These are phyloP conservation scores for Colletotrichum graminicola DNA, from an alignment of 2,329 filamentous ascomycete genomes.

Conservation along the genomic window DNA sequence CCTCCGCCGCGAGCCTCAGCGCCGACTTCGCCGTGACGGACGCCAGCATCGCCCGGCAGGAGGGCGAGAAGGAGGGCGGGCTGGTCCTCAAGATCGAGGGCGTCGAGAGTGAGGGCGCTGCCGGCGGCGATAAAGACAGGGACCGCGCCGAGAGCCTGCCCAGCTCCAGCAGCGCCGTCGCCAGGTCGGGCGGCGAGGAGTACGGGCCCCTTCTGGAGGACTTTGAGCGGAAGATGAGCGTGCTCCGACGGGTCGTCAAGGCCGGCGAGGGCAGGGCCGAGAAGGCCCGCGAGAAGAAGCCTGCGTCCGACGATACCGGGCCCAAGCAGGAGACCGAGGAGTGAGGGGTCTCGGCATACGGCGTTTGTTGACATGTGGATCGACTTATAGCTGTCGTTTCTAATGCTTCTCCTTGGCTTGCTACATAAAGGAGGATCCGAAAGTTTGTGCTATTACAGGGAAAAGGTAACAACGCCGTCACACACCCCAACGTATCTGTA, in stretches of 20 bases:
- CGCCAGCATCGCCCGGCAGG: conserved; percentile 60
- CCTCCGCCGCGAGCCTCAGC: conserved; percentile 78
- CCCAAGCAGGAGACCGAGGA: conserved; percentile 43
- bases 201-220: conserved; percentile 66
- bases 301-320: conserved; percentile 10
- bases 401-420: not conserved
- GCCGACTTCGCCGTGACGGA: conserved; percentile 76
- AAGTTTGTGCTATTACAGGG: not conserved
- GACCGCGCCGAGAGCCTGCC: conserved; percentile 29
- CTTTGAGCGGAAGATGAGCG: conserved; percentile 69
- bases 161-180: conserved; percentile 49
- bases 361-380: not conserved
- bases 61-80: conserved; percentile 45
- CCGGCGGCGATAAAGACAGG: conserved; percentile 16
- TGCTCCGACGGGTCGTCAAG: conserved; percentile 66
- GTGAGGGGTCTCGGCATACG: conserved; percentile 17
- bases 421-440: too few species aligned
- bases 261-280: conserved; percentile 54
- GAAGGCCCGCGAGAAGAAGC: conserved; percentile 23
- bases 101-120: conserved; percentile 50
- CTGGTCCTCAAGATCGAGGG: conserved; percentile 76
- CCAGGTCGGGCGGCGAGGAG: conserved; percentile 56
- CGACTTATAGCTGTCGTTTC: not conserved
- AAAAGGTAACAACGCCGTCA: not conserved
- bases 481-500: not conserved